Conservation (phyloP, 2,329 filamentous ascomycete genomes). For the Didymella keratinophila region DNA sequence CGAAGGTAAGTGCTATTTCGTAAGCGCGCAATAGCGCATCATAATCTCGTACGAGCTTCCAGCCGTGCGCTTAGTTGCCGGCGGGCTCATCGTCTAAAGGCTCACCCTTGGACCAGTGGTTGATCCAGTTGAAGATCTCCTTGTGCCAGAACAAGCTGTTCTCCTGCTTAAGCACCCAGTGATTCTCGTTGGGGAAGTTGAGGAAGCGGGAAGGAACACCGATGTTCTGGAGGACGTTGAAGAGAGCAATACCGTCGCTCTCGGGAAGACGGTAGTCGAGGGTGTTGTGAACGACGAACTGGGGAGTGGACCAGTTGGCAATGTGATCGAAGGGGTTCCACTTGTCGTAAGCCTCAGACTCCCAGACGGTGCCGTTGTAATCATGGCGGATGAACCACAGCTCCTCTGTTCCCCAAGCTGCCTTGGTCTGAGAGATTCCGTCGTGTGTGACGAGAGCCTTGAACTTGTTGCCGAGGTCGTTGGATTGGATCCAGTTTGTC, state of each 20-base stretch:
- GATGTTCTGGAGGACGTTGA: slow-evolving; percentile 82
- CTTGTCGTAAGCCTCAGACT: slow-evolving; percentile 56
- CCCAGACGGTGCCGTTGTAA: slow-evolving; percentile 47
- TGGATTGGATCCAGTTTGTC: slow-evolving; percentile 79
- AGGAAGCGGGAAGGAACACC: slow-evolving; percentile 79
- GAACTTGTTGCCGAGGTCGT: slow-evolving; percentile 82
- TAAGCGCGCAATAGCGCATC: slow-evolving; percentile 8
- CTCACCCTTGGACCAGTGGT: slow-evolving; percentile 46
- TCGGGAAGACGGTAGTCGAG: slow-evolving; percentile 89
- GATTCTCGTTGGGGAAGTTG: slow-evolving; percentile 80
- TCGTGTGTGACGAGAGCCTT: slow-evolving; percentile 89
- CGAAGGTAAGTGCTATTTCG: slow-evolving; percentile 13
- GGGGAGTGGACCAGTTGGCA: slow-evolving; percentile 81
- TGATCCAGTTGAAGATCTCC: slow-evolving; percentile 53
- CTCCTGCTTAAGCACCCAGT: slow-evolving; percentile 87
- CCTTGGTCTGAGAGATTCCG: slow-evolving; percentile 73
- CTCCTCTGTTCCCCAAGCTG: slow-evolving; percentile 58
- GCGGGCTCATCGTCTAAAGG: slow-evolving; percentile 41
- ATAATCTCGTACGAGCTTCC: background rate
- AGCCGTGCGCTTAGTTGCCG: slow-evolving; percentile 34
- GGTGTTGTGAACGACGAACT: slow-evolving; percentile 89
- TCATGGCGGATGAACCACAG: slow-evolving; percentile 61
- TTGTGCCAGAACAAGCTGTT: slow-evolving; percentile 93
- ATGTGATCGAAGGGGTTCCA: slow-evolving; percentile 67
- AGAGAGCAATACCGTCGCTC: slow-evolving; percentile 81